Evolutionary conservation across 352 stramenopile species (phyloP), one percentile per base, ranked within the genome.

Genomic region (Globisporangium spinosum): DNA sequence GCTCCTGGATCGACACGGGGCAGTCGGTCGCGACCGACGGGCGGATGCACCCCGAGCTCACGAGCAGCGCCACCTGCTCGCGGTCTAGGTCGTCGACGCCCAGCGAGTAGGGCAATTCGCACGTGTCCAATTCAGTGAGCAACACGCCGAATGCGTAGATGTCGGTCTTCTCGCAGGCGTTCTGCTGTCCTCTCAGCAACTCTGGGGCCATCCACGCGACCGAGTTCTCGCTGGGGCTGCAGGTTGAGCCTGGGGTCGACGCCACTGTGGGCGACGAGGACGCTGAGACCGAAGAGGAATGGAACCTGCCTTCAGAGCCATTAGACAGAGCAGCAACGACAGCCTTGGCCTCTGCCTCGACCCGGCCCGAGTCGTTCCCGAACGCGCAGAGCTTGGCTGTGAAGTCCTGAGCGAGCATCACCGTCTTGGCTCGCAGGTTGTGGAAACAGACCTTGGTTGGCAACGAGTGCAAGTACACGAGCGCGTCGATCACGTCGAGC

Each of bases 401-500:
- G n/a, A 70, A 88, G 10, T 72, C 59, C 13, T 83, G 66, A 0
- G 76, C 70, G 17, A 89, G 64, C 12, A 87, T 22, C 22, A 89
- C 78, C 4, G 79, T 69, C 32, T 77, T 77, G 2, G 74, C 73
- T 22, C 81, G 83, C 22, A 89, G 70, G 29, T 84, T 70, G 29
- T 47, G 68, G 40, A 87, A 71, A 27, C 79, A 70, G 8, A 73
- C 59, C 57, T 83, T 82, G 1, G 68, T 73, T 32, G 72, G 68
- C 17, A 89, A 58, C 40, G 80, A 80, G 74, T 94, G 85, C 63
- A 94, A 62, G 67, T 90, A 90, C 64, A 88, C 83, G 32, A 94
- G 74, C 23, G 76, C 82, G 49, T 91, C 81, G 13, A 82, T 73
- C 2, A 94, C 70, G 63, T 92, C 80, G 63, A 90, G 82, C 4